A percentile compares a stretch with the other conserved stretches of the same genome.
Evolutionary conservation across 78 protist genomes (phyloP).

Genomic region (Monocercomonoides exilis): DNA sequence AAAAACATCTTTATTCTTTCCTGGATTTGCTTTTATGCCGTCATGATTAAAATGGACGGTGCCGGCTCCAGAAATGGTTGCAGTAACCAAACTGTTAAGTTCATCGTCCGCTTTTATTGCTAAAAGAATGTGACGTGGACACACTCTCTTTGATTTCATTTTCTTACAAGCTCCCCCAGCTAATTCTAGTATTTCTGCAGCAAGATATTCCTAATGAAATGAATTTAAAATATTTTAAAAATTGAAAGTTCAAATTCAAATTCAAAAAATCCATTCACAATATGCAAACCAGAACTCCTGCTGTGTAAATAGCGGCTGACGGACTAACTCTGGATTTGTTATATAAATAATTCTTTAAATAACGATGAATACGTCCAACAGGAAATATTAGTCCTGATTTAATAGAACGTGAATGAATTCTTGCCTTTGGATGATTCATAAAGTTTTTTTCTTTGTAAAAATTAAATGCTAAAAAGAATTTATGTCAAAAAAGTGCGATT

Average conservation of each 20-base stretch:
- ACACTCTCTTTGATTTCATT: constrained; percentile 73
- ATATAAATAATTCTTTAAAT: no score
- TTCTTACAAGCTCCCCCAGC: constrained; percentile 80
- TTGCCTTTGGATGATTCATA: no score
- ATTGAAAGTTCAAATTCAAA: neutral
- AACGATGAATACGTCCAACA: neutral
- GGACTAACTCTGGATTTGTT: neutral
- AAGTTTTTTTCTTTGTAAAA: no score
- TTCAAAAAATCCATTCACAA: no score
- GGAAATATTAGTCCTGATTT: neutral
- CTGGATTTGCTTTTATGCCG: no score
- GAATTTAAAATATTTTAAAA: neutral
- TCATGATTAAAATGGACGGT: no score
- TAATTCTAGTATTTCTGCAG: constrained; percentile 76
- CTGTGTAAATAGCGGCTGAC: neutral
- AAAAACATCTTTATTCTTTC: no score
- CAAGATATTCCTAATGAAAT: constrained; percentile 54
- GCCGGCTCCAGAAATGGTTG: constrained; percentile 92
- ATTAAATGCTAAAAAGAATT: no score
- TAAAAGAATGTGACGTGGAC: constrained; percentile 90
- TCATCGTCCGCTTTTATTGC: constrained; percentile 91
- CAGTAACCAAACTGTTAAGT: constrained; percentile 61
- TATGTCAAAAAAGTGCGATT: no score
- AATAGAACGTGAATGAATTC: neutral
- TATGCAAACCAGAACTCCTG: neutral